A percentile compares a stretch with the other conserved stretches of the same genome.
These are phyloP conservation scores for Suillus occidentalis DNA, from an alignment of 768 basidiomycete genomes.

Conservation along the genomic window DNA sequence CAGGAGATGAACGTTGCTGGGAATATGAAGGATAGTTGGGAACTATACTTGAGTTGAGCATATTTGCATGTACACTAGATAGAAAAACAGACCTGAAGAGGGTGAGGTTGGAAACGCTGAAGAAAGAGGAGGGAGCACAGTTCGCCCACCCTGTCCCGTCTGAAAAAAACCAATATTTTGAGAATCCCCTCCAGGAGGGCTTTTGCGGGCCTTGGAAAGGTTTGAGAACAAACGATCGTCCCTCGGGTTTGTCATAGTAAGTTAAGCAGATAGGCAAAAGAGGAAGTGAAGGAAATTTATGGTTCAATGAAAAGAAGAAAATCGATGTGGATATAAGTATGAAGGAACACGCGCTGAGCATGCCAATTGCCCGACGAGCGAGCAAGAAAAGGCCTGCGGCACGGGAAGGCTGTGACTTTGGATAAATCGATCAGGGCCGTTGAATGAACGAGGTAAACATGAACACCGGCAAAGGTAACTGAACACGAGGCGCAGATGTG, in stretches of 20 bases:
- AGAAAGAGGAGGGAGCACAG: conserved; percentile 84
- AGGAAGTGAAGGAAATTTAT: conserved; percentile 43
- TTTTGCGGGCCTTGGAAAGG: conserved; percentile 61
- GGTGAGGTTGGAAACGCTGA: conserved; percentile 84
- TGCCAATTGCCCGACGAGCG: conserved; percentile 42
- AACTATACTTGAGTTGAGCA: conserved; percentile 63
- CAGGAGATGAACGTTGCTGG: conserved; percentile 64
- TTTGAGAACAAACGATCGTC: conserved; percentile 71
- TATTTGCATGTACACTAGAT: conserved; percentile 50
- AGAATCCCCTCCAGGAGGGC: conserved; percentile 62
- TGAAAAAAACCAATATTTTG: conserved; percentile 68
- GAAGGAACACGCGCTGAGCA: conserved; percentile 43
- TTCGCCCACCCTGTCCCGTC: conserved; percentile 87
- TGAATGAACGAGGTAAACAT: conserved; percentile 49
- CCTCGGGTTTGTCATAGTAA: conserved; percentile 68
- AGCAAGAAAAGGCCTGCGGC: conserved; percentile 29
- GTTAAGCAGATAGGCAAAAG: conserved; percentile 58
- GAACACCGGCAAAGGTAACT: conserved; percentile 38
- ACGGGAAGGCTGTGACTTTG: conserved; percentile 38
- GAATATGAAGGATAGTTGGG: conserved; percentile 58
- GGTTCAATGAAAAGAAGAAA: conserved; percentile 46
- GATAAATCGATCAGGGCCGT: conserved; percentile 43
- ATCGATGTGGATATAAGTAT: conserved; percentile 55
- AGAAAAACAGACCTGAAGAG: conserved; percentile 83
- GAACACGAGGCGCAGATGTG: conserved; percentile 49